Evolutionary conservation across 83 land plant species (phyloP).

Genomic region (Thuja plicata): DNA sequence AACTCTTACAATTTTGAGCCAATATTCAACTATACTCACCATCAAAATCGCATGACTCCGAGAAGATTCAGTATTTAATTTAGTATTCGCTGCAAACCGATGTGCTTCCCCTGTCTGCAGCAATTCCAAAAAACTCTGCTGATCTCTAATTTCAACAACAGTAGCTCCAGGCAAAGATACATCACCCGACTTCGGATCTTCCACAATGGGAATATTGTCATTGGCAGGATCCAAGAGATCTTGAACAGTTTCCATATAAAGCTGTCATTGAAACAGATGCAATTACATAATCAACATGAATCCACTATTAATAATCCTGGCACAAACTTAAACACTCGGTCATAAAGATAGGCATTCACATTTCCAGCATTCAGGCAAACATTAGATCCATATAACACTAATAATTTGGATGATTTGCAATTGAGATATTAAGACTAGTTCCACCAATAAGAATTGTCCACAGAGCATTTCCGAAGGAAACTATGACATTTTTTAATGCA

Average conservation of each 20-base stretch:
- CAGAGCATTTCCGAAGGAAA: background rate
- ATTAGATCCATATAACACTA: background rate
- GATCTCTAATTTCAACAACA: conserved; percentile 64
- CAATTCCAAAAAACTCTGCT: conserved; percentile 70
- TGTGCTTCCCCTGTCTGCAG: conserved; percentile 78
- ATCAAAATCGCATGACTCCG: conserved; percentile 89
- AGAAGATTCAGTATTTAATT: conserved; percentile 89
- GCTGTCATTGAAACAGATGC: conserved; percentile 36
- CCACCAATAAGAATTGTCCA: background rate
- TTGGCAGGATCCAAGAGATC: conserved; percentile 78
- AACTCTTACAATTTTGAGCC: background rate
- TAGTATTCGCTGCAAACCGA: conserved; percentile 85
- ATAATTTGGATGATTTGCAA: background rate
- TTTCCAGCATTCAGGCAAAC: background rate
- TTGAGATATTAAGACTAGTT: background rate
- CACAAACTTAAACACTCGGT: background rate
- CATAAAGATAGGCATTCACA: background rate
- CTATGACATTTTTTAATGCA: background rate
- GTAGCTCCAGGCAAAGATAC: conserved; percentile 90
- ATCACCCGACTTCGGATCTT: conserved; percentile 90
- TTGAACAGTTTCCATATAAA: conserved; percentile 90
- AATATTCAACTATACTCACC: conserved; percentile 35
- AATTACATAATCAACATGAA: background rate
- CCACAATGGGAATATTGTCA: conserved; percentile 85
- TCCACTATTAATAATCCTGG: background rate